Evolutionary conservation across 2,329 filamentous ascomycete species (phyloP).

Genomic region (Cladorrhinum sp.): DNA sequence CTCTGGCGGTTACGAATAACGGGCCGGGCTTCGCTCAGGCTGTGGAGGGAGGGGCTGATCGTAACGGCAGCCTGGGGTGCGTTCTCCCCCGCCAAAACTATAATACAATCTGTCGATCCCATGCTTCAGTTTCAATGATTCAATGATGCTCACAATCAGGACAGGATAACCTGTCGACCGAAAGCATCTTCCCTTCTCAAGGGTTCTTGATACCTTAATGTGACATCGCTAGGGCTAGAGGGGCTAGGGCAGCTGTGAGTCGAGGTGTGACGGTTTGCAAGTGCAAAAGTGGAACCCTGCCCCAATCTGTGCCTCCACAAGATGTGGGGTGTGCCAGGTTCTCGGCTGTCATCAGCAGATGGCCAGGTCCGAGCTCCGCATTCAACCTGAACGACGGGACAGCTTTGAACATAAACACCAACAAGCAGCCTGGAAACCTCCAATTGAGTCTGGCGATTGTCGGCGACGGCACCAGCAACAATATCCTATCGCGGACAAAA

Average conservation of each 20-base stretch:
- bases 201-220: not conserved
- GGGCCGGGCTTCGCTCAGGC: not conserved
- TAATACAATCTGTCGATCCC: not conserved
- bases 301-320: not conserved
- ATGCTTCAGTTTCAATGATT: not conserved
- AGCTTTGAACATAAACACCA: not conserved
- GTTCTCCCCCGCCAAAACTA: not conserved
- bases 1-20: not conserved
- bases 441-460: not conserved
- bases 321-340: not conserved
- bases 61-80: not conserved
- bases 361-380: not conserved
- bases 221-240: not conserved
- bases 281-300: not conserved
- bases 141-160: not conserved
- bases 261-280: not conserved
- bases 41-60: not conserved
- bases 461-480: not conserved
- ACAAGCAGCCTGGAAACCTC: not conserved
- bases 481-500: conserved; percentile 23
- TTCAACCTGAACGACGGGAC: not conserved
- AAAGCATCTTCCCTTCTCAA: not conserved
- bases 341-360: not conserved
- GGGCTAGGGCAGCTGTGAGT: not conserved
- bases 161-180: not conserved